phyloP scores from a whole-genome alignment of 139 green algal species.

The Chlamydomonas schloesseri region DNA sequence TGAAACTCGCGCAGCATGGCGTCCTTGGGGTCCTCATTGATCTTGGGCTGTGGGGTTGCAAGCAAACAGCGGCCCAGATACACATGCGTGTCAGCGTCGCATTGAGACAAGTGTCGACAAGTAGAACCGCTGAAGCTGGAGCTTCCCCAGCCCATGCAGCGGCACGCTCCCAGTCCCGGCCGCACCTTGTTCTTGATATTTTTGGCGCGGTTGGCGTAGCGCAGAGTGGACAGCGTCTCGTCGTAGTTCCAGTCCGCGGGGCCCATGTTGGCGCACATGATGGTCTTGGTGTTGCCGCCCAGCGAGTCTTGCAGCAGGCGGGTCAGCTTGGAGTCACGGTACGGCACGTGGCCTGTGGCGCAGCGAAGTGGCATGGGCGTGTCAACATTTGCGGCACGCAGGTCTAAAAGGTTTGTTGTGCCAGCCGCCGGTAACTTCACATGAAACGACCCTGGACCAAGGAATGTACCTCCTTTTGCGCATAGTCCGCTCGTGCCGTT shows the following conservation, averaged over 20 bases:
- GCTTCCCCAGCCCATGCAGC: too few relatives aligned
- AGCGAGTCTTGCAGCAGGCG: conserved; percentile 83
- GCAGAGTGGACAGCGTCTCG: conserved; percentile 85
- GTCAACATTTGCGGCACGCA: too few relatives aligned
- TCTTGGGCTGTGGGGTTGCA: conserved; percentile 33
- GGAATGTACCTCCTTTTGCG: too few relatives aligned
- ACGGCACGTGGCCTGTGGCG: conserved; percentile 76
- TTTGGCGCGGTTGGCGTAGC: conserved; percentile 86
- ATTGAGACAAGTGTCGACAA: too few relatives aligned
- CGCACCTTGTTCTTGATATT: conserved; percentile 91
- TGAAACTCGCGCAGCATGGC: conserved; percentile 94
- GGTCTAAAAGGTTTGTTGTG: too few relatives aligned
- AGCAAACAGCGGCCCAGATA: neutral
- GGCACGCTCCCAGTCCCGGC: too few relatives aligned
- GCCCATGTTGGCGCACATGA: conserved; percentile 88
- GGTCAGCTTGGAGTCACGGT: conserved; percentile 86
- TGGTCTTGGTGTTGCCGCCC: conserved; percentile 85
- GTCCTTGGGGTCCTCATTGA: conserved; percentile 94
- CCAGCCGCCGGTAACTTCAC: too few relatives aligned
- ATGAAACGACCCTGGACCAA: too few relatives aligned
- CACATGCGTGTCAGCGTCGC: too few relatives aligned
- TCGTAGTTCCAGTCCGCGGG: conserved; percentile 86
- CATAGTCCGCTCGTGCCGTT: too few relatives aligned
- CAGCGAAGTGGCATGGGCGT: too few relatives aligned
- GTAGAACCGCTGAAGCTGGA: too few relatives aligned